Conservation (phyloP, 176 grass and related monocot genomes). For the Eragrostis nindensis region DNA sequence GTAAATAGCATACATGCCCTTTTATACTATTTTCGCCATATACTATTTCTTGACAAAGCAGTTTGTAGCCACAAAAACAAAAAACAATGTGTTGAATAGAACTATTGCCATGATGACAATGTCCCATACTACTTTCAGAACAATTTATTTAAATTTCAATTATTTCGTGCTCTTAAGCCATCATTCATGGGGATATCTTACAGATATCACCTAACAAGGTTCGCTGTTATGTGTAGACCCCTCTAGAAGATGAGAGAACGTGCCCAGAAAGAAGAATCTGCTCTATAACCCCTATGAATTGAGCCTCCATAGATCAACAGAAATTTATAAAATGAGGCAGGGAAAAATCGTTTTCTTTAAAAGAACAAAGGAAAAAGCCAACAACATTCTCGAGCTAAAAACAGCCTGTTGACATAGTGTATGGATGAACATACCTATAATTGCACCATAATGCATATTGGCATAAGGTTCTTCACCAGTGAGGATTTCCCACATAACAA, state of each 20-base stretch:
- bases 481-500: slow-evolving; percentile 93
- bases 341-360: slow-evolving; percentile 5
- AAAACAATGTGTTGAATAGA: too few relatives aligned
- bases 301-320: not conserved
- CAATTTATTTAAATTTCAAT: not conserved
- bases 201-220: not conserved
- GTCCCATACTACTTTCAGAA: not conserved
- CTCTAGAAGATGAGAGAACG: not conserved
- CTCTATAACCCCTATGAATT: not conserved
- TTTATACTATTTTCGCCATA: too few relatives aligned
- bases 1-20: too few relatives aligned
- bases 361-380: not conserved
- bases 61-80: too few relatives aligned
- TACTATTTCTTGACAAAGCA: too few relatives aligned
- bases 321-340: slow-evolving; percentile 12
- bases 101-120: too few relatives aligned
- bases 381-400: slow-evolving; percentile 1
- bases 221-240: not conserved
- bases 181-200: not conserved
- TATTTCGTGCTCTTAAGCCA: not conserved
- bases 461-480: slow-evolving; percentile 91
- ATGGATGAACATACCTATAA: slow-evolving; percentile 67
- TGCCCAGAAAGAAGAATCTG: not conserved
- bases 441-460: slow-evolving; percentile 94
- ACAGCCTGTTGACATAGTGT: not conserved